Conservation (phyloP, 306 rosid genomes). For the Vicia faba region DNA sequence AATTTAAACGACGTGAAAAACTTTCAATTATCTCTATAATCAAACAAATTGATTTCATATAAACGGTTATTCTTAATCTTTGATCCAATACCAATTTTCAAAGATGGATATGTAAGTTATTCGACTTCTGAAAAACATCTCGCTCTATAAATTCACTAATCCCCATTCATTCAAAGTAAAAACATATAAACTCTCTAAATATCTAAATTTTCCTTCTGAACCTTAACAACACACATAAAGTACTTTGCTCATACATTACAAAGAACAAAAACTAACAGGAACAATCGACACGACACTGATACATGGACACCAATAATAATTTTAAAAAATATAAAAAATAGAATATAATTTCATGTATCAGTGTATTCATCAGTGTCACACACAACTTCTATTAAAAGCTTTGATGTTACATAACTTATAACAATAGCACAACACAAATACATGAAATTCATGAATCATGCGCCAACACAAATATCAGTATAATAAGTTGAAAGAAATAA, state of each 20-base stretch:
- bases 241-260: neutral
- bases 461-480: too few relatives aligned
- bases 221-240: neutral
- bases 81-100: too few relatives aligned
- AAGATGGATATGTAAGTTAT: too few relatives aligned
- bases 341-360: neutral
- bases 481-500: too few relatives aligned
- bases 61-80: too few relatives aligned
- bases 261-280: neutral
- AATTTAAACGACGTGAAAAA: too few relatives aligned
- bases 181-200: neutral
- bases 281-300: neutral
- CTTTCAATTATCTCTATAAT: too few relatives aligned
- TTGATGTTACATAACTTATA: neutral
- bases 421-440: slow-evolving; percentile 5
- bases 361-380: neutral
- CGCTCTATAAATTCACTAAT: neutral
- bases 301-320: neutral
- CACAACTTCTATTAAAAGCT: neutral
- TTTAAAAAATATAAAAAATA: neutral
- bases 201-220: slow-evolving; percentile 5
- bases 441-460: neutral
- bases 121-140: too few relatives aligned
- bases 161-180: neutral
- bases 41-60: too few relatives aligned